Conservation (phyloP, 2,329 filamentous ascomycete species). For the Colletotrichum tanaceti region DNA sequence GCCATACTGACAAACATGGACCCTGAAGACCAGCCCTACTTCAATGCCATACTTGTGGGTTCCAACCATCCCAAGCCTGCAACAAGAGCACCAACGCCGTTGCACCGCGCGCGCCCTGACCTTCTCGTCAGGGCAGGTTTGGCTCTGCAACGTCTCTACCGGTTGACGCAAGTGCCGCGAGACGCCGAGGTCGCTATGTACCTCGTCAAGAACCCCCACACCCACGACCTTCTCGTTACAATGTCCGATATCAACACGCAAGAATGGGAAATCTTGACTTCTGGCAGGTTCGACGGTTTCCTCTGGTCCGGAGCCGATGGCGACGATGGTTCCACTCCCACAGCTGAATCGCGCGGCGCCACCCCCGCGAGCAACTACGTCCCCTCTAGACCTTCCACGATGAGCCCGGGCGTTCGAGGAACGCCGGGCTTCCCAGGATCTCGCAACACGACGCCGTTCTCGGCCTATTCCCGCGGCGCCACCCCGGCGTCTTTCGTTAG, state of each 20-base stretch:
- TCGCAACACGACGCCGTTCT: conserved; percentile 61
- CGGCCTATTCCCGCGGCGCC: conserved; percentile 64
- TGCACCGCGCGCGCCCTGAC: conserved; percentile 73
- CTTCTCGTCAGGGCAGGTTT: conserved; percentile 80
- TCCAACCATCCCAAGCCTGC: conserved; percentile 67
- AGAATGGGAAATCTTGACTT: conserved; percentile 97
- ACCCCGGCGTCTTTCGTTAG: conserved; percentile 72
- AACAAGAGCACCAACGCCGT: conserved; percentile 75
- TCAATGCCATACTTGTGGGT: conserved; percentile 80
- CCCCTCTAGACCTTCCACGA: conserved; percentile 47
- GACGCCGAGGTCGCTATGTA: conserved; percentile 90
- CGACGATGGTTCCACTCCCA: conserved; percentile 57
- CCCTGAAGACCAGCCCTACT: conserved; percentile 79
- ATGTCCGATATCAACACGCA: conserved; percentile 87
- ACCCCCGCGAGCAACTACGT: conserved; percentile 65
- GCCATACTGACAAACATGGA: conserved; percentile 91
- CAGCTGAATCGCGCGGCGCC: conserved; percentile 59
- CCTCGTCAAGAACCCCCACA: conserved; percentile 81
- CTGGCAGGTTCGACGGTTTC: conserved; percentile 95
- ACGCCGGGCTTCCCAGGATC: conserved; percentile 56
- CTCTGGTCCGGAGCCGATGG: conserved; percentile 89
- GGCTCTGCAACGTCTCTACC: conserved; percentile 87
- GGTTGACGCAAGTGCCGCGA: conserved; percentile 76
- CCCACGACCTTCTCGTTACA: conserved; percentile 89
- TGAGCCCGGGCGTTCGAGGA: conserved; percentile 56